Percentiles rank a stretch among this genome's conserved stretches.
Conservation (phyloP, 495 filamentous ascomycete genomes). For the Geoglossum glabrum region DNA sequence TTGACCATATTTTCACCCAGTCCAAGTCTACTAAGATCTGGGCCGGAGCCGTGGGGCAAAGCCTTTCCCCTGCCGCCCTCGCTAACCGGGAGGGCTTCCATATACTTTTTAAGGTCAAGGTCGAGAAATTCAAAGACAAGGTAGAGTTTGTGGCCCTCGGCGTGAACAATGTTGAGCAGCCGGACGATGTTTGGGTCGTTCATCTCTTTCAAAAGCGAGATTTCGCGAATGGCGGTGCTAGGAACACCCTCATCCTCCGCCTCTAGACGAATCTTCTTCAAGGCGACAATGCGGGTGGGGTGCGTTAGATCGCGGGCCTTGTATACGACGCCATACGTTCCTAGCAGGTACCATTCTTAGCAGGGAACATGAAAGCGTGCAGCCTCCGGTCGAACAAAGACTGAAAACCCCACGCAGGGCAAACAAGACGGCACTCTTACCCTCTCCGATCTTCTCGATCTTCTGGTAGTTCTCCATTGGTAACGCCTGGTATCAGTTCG, state of each 20-base stretch:
- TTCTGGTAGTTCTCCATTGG: conserved; percentile 98
- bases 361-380: not conserved
- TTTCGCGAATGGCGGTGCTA: conserved; percentile 90
- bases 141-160: conserved; percentile 91
- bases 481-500: no score
- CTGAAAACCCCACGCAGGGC: not conserved
- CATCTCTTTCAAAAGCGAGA: conserved; percentile 92
- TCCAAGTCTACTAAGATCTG: conserved; percentile 48
- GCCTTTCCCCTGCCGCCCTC: conserved; percentile 81
- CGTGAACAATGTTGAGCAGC: conserved; percentile 86
- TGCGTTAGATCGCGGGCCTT: conserved; percentile 70
- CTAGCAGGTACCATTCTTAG: conserved; percentile 21
- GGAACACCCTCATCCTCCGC: conserved; percentile 95
- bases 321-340: conserved; percentile 86
- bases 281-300: conserved; percentile 63
- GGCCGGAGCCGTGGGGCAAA: conserved; percentile 55
- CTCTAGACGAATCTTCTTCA: conserved; percentile 97
- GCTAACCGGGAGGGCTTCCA: conserved; percentile 84
- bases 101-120: conserved; percentile 91
- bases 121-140: conserved; percentile 91
- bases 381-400: not conserved
- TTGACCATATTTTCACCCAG: conserved; percentile 83
- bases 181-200: conserved; percentile 86
- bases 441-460: conserved; percentile 98
- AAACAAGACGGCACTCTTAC: conserved; percentile 25